Evolutionary conservation across 352 stramenopile genomes (phyloP).

Genomic region (Thalassiosira oceanica): DNA sequence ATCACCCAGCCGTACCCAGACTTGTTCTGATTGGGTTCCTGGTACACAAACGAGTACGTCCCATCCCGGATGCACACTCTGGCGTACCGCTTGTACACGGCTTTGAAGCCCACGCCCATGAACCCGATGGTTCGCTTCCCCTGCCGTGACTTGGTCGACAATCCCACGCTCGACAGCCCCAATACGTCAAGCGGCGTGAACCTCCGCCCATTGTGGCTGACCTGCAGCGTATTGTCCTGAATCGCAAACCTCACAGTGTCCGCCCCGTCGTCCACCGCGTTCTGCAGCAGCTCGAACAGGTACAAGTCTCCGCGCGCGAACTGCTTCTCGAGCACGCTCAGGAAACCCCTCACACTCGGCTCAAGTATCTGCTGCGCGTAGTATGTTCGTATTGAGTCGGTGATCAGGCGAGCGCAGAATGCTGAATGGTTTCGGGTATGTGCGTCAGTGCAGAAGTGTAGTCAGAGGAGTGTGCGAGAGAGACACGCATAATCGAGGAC

Average conservation of each 20-base stretch:
- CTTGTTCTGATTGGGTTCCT: conserved; percentile 20
- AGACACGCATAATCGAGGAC: too few species aligned
- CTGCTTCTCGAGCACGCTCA: conserved; percentile 32
- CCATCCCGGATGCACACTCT: conserved; percentile 25
- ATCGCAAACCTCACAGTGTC: conserved; percentile 1
- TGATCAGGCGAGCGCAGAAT: neutral
- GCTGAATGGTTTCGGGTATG: too few species aligned
- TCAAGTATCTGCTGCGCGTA: conserved; percentile 31
- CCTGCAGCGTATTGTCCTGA: neutral
- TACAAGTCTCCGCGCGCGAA: conserved; percentile 29
- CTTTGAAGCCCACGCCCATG: conserved; percentile 42
- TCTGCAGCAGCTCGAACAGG: conserved; percentile 35
- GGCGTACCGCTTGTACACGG: conserved; percentile 20
- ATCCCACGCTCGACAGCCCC: conserved; percentile 14
- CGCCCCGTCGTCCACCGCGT: conserved; percentile 35
- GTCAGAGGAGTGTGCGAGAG: too few species aligned
- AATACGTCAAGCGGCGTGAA: conserved; percentile 24
- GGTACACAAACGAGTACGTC: conserved; percentile 16
- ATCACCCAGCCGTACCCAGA: conserved; percentile 30
- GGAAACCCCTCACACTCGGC: conserved; percentile 38
- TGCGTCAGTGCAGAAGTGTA: too few species aligned
- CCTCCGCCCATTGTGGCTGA: conserved; percentile 12
- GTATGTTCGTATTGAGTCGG: conserved; percentile 26
- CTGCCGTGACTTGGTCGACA: conserved; percentile 18
- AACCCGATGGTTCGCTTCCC: conserved; percentile 36